Conservation (phyloP, 2,329 filamentous ascomycete species). For the Exophiala spinifera region DNA sequence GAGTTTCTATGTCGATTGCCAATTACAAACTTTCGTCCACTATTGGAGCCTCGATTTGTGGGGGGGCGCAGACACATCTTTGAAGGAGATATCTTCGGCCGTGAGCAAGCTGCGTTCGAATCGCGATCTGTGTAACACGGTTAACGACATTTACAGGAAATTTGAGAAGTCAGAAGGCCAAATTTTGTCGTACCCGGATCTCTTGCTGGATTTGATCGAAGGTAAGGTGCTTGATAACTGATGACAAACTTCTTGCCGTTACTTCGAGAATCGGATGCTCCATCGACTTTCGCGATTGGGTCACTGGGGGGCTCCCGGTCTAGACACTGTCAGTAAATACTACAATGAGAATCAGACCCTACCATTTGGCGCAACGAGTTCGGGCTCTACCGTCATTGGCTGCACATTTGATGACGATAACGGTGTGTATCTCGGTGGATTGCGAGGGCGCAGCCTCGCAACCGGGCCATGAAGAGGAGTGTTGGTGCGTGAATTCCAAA, state of each 20-base stretch:
- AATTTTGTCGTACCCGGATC: conserved; percentile 11
- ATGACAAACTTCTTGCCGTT: conserved; percentile 18
- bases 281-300: conserved; percentile 1
- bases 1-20: conserved; percentile 9
- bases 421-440: conserved; percentile 3
- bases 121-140: conserved; percentile 15
- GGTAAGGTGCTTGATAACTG: conserved; percentile 19
- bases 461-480: conserved; percentile 29
- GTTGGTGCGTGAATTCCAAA: conserved; percentile 64
- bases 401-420: conserved; percentile 10
- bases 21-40: conserved; percentile 20
- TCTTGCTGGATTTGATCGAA: conserved; percentile 6
- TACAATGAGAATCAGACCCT: background rate
- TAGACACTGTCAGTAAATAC: conserved; percentile 8
- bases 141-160: conserved; percentile 7
- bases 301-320: conserved; percentile 5
- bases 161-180: background rate
- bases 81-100: conserved; percentile 2
- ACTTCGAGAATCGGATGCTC: background rate
- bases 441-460: background rate
- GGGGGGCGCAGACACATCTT: conserved; percentile 15
- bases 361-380: conserved; percentile 13
- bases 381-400: conserved; percentile 7
- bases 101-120: background rate
- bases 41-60: conserved; percentile 5